Evolutionary conservation across 2,329 filamentous ascomycete genomes (phyloP), one percentile per base, ranked within the genome.

Genomic region (Exophiala spinifera): DNA sequence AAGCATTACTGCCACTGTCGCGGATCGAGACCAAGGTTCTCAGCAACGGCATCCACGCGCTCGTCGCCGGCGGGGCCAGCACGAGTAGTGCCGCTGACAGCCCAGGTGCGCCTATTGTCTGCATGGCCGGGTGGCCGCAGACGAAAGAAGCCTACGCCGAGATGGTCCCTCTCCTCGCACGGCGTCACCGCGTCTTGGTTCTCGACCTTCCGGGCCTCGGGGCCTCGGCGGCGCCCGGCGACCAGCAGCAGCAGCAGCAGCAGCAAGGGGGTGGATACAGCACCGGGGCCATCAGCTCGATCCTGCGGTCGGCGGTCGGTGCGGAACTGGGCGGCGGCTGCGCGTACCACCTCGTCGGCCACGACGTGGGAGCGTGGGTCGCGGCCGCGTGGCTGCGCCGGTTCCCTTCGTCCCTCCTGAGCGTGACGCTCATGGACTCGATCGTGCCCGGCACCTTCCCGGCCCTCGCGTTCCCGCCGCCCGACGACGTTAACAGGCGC

Each of bases 301-400:
- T 60, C 33, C 61, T 66, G 48, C 61, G 61, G 13, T 59, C 62
- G 31, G 58, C 60, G 1, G 49, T 63, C 15, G 11, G 2, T 4
- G 11, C 28, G 2, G 42, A 46, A 15, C 20, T 53, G 6, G 50
- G 50, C 17, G 20, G 20, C 11, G 7, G 7, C 10, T 42, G 55
- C 25, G 48, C 53, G 19, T 66, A 66, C 50, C 65, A 66, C 57
- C 60, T 66, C 1, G 51, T 66, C 15, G 64, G 64, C 37, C 65
- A 66, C 36, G 65, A 66, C 49, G 59, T 66, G 13, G 65, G 65
- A 10, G 61, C 61, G 25, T 66, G 63, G 62, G 62, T 66, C 33
- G 51, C 58, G 5, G 65, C 61, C 46, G 56, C 62, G 4, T 66
- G 64, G 63, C 60, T 62, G 1, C 60, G 61, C 31, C 64, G 64